phyloP scores from a whole-genome alignment of 495 filamentous ascomycete species.

The Aspergillus indologenus region DNA sequence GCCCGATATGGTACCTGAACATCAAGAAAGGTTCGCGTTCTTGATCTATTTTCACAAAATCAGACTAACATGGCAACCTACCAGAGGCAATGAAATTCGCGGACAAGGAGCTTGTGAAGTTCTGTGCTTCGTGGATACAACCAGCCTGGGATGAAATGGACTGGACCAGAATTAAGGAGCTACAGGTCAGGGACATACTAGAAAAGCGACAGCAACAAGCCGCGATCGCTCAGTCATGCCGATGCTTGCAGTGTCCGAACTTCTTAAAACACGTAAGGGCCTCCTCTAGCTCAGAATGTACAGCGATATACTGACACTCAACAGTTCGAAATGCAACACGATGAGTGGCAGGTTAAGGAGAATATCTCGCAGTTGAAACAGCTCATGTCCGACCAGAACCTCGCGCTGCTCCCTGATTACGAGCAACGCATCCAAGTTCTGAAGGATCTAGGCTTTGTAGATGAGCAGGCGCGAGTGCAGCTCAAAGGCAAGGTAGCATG shows the following conservation, averaged over 20 bases:
- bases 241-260: constrained; percentile 63
- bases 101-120: constrained; percentile 58
- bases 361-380: constrained; percentile 81
- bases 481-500: constrained; percentile 98
- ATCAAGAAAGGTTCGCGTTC: constrained; percentile 41
- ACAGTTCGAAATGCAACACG: constrained; percentile 85
- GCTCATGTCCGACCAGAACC: constrained; percentile 91
- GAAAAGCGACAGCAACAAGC: constrained; percentile 64
- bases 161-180: constrained; percentile 71
- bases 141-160: constrained; percentile 84
- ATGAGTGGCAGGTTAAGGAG: constrained; percentile 90
- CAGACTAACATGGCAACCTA: constrained; percentile 9
- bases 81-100: constrained; percentile 44
- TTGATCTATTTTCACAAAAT: neutral
- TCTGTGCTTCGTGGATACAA: constrained; percentile 66
- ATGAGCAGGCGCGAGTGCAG: constrained; percentile 76
- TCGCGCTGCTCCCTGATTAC: constrained; percentile 96
- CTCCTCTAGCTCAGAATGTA: neutral
- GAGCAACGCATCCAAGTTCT: constrained; percentile 91
- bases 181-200: constrained; percentile 70
- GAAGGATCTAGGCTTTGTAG: constrained; percentile 86
- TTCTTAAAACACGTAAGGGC: constrained; percentile 80
- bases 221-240: constrained; percentile 50
- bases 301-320: constrained; percentile 9
- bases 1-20: constrained; percentile 43